Percentiles rank a stretch among this genome's conserved stretches.
Evolutionary conservation across 2,329 filamentous ascomycete species (phyloP).

Genomic region (Cytospora schulzeri): DNA sequence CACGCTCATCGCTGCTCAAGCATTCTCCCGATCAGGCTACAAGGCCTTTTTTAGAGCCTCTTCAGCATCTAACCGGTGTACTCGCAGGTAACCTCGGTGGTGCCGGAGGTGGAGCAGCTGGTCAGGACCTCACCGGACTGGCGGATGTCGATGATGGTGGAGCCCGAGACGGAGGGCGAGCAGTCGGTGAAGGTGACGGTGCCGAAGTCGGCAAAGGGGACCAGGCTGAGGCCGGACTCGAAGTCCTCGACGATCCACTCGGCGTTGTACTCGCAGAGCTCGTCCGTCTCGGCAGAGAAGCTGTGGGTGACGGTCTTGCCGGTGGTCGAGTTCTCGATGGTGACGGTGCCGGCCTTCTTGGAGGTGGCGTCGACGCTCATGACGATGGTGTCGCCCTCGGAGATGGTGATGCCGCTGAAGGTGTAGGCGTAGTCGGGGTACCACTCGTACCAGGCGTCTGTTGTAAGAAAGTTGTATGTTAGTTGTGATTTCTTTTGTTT

Average conservation of each 20-base stretch:
- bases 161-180: slow-evolving; percentile 37
- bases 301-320: slow-evolving; percentile 53
- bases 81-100: slow-evolving; percentile 19
- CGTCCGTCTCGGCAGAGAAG: slow-evolving; percentile 45
- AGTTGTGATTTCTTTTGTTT: not conserved
- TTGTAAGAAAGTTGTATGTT: slow-evolving; percentile 33
- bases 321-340: slow-evolving; percentile 49
- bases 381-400: slow-evolving; percentile 23
- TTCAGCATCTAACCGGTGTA: slow-evolving; percentile 42
- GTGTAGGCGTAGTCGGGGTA: slow-evolving; percentile 52
- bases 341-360: slow-evolving; percentile 44
- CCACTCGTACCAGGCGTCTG: slow-evolving; percentile 64
- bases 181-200: slow-evolving; percentile 45
- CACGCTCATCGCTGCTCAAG: not conserved
- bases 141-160: slow-evolving; percentile 42
- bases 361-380: slow-evolving; percentile 40
- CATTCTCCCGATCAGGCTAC: not conserved
- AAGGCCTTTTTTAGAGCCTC: no score
- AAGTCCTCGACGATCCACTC: slow-evolving; percentile 66
- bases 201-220: slow-evolving; percentile 49
- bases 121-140: slow-evolving; percentile 23
- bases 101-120: slow-evolving; percentile 19
- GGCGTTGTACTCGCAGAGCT: slow-evolving; percentile 56
- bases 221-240: slow-evolving; percentile 39
- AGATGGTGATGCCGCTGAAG: slow-evolving; percentile 24